phyloP scores from a whole-genome alignment of 2,329 filamentous ascomycete genomes.

The Colletotrichum tropicale region DNA sequence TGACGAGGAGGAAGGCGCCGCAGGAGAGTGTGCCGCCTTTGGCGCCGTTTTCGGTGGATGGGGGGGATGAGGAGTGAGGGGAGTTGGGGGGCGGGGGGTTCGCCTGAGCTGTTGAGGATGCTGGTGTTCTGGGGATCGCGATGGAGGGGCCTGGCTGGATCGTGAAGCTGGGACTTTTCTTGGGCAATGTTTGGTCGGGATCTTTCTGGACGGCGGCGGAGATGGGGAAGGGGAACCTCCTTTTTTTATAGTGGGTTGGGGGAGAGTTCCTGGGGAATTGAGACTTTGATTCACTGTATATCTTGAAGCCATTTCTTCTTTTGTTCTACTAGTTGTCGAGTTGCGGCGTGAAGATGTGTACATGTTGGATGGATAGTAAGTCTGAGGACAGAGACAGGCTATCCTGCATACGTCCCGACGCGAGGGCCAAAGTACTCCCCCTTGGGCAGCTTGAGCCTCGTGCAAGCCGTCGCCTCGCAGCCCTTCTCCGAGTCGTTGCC shows the following conservation, averaged over 20 bases:
- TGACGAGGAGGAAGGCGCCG: background rate
- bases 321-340: background rate
- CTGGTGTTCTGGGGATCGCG: background rate
- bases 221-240: background rate
- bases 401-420: background rate
- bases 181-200: background rate
- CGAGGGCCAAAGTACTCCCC: constrained; percentile 9
- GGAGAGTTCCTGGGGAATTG: constrained; percentile 2
- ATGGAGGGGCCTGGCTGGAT: background rate
- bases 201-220: background rate
- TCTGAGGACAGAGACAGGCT: accelerated
- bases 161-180: background rate
- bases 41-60: background rate
- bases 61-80: background rate
- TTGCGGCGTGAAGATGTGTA: background rate
- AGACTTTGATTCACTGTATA: constrained; percentile 6
- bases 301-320: background rate
- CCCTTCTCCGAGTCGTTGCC: constrained; percentile 25
- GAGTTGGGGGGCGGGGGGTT: background rate
- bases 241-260: background rate
- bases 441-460: background rate
- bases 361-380: background rate
- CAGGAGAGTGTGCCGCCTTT: constrained; percentile 7
- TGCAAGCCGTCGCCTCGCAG: constrained; percentile 4
- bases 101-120: background rate